phyloP scores from a whole-genome alignment of 2,329 filamentous ascomycete genomes.

The Aspergillus vadensis region DNA sequence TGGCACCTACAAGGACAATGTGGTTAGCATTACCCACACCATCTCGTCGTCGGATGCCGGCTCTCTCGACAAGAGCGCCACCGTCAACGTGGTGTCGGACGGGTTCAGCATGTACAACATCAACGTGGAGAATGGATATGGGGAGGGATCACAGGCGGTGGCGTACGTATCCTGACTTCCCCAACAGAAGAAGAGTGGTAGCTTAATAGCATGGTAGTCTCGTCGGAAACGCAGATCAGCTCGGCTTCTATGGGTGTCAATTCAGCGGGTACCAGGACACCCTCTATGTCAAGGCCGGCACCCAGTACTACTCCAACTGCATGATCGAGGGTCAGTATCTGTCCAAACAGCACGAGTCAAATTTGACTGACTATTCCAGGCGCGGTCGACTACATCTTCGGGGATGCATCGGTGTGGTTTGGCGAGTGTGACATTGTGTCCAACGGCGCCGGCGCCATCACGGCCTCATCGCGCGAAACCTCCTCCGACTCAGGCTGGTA shows the following conservation, averaged over 20 bases:
- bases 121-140: conserved; percentile 40
- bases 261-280: conserved; percentile 42
- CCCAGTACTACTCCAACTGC: conserved; percentile 39
- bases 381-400: conserved; percentile 41
- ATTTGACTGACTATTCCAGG: conserved; percentile 18
- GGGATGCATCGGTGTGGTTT: conserved; percentile 33
- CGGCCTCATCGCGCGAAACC: conserved; percentile 32
- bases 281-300: conserved; percentile 36
- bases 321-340: conserved; percentile 29
- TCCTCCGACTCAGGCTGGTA: conserved; percentile 33
- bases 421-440: conserved; percentile 37
- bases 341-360: neutral
- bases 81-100: conserved; percentile 31
- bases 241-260: conserved; percentile 39
- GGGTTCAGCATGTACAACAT: conserved; percentile 40
- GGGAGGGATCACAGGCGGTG: conserved; percentile 37
- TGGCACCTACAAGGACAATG: conserved; percentile 33
- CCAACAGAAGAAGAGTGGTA: too few species aligned
- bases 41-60: conserved; percentile 35
- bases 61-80: conserved; percentile 33
- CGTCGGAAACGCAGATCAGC: conserved; percentile 32
- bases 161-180: conserved; percentile 21
- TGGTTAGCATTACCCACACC: conserved; percentile 36
- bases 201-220: conserved; percentile 14
- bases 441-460: conserved; percentile 35